phyloP scores from a whole-genome alignment of 2,329 filamentous ascomycete species.

The Fusarium illudens region DNA sequence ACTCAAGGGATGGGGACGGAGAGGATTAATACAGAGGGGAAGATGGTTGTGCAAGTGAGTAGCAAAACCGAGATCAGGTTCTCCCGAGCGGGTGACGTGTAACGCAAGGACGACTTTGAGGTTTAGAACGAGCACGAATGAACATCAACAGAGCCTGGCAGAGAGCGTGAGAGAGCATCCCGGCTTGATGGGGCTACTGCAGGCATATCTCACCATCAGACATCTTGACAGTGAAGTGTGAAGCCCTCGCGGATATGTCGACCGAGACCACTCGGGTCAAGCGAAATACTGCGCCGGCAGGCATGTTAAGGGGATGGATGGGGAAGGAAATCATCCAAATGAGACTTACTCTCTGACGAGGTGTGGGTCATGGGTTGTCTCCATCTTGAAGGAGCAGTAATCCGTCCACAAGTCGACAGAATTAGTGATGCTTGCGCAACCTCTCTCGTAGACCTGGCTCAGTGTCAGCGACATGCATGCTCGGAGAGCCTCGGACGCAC shows the following conservation, averaged over 20 bases:
- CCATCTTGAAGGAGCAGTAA: conserved; percentile 97
- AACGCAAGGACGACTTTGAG: conserved; percentile 52
- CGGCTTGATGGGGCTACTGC: conserved; percentile 64
- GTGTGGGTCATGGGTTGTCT: conserved; percentile 93
- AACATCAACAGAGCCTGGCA: conserved; percentile 67
- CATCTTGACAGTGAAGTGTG: conserved; percentile 50
- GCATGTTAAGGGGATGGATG: conserved; percentile 71
- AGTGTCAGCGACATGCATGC: conserved; percentile 19
- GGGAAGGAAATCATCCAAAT: conserved; percentile 69
- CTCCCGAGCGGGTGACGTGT: conserved; percentile 47
- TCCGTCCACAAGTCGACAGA: conserved; percentile 98
- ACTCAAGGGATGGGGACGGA: conserved; percentile 48
- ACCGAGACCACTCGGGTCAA: conserved; percentile 53
- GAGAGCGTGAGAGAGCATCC: conserved; percentile 72
- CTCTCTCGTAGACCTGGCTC: conserved; percentile 89
- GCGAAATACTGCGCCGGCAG: conserved; percentile 55
- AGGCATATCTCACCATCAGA: conserved; percentile 77
- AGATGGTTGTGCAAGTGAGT: conserved; percentile 61
- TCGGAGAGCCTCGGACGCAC: conserved; percentile 36
- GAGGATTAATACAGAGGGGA: conserved; percentile 67
- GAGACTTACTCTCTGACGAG: conserved; percentile 99
- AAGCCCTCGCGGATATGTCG: conserved; percentile 46
- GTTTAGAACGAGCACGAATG: conserved; percentile 48
- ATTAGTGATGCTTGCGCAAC: conserved; percentile 89
- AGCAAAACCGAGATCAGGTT: conserved; percentile 57